These are phyloP conservation scores for Cardamine occulta DNA, from an alignment of 345 rosid genomes.

Conservation along the genomic window DNA sequence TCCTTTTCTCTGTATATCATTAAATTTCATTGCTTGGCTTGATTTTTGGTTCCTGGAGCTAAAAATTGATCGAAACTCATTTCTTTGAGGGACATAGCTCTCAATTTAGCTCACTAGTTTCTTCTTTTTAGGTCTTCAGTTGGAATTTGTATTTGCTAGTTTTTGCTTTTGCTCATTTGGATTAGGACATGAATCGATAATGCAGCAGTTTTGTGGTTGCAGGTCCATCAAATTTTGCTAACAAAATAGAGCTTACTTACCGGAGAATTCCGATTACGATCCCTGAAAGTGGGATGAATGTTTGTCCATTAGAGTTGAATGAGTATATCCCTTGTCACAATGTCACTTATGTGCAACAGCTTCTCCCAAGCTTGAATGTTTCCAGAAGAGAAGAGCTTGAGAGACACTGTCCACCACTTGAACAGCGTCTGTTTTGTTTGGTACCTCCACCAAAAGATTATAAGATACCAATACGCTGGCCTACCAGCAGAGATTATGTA, in stretches of 20 bases:
- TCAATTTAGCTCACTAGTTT: not conserved
- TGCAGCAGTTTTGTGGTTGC: constrained; percentile 29
- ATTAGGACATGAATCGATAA: constrained; percentile 17
- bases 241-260: constrained; percentile 59
- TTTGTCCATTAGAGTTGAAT: constrained; percentile 76
- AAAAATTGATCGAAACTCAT: not conserved
- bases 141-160: not conserved
- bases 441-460: constrained; percentile 93
- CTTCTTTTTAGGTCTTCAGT: not conserved
- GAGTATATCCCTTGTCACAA: constrained; percentile 96
- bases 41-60: not conserved
- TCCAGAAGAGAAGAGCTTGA: constrained; percentile 89
- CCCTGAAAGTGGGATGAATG: constrained; percentile 64
- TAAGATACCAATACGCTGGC: constrained; percentile 91
- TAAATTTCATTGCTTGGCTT: not conserved
- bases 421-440: constrained; percentile 77
- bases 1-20: constrained; percentile 22
- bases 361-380: constrained; percentile 67
- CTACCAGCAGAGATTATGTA: constrained; percentile 80
- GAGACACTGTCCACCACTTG: constrained; percentile 93
- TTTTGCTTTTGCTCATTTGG: constrained; percentile 1
- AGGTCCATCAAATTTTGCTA: constrained; percentile 58
- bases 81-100: not conserved
- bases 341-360: constrained; percentile 56
- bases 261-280: constrained; percentile 58